Evolutionary conservation across 2,329 filamentous ascomycete genomes (phyloP), one percentile per base, ranked within the genome.

Genomic region (Xylaria polymorpha): DNA sequence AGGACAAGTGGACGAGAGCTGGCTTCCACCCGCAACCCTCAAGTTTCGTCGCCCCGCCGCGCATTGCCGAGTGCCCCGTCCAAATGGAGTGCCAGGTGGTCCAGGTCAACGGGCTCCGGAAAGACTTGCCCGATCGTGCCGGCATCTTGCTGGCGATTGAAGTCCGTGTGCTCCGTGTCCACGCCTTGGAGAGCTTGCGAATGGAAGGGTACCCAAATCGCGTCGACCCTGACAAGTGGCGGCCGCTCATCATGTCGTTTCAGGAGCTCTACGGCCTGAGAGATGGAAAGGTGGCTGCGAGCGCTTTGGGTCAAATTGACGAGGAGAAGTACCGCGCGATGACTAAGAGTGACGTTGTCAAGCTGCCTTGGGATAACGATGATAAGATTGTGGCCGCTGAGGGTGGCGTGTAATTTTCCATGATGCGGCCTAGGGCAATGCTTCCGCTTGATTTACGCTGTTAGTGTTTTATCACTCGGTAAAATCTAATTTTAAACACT

Each of bases 201-300:
- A 75, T 82, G 78, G 72, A 71, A 4, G 82, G 81, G 7, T 62
- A 79, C 67, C 62, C 71, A 29, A 83, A 84, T 67, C 75, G 81
- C 4, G 74, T 84, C 60, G 81, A 84, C 67, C 77, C 82, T 1
- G 80, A 84, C 67, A 77, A 74, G 55, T 84, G 82, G 82, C 74
- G 76, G 61, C 82, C 83, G 2, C 74, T 84, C 74, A 81, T 84
- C 51, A 83, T 83, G 81, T 78, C 72, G 56, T 84, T 84, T 66
- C 81, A 82, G 71, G 77, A 84, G 64, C 73, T 83, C 8, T 83
- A 84, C 68, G 83, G 81, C 0, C 72, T 81, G 67, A 72, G 64
- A n/a, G 67, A 69, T 60, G 74, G 66, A 37, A 80, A 79, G 60
- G 56, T 75, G 46, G 75, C 29, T 32, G 8, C n/a, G 20, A 64